Percentiles rank a stretch among this genome's conserved stretches.
Evolutionary conservation across 805 yeast species (phyloP).

Genomic region (Pichia ethanolica): DNA sequence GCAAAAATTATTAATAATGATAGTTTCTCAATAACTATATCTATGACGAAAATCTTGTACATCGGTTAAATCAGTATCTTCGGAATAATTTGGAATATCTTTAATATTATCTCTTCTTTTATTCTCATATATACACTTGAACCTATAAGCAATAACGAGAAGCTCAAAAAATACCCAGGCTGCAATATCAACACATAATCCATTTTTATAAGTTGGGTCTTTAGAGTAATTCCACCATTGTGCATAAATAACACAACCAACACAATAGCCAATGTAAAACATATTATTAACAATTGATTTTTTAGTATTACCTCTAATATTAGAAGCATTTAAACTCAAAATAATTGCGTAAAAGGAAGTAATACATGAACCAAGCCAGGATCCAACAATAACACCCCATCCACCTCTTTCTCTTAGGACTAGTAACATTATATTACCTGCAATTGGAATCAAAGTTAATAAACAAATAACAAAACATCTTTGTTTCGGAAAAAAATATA

Average conservation of each 20-base stretch:
- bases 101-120: constrained; percentile 16
- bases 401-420: constrained; percentile 11
- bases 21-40: constrained; percentile 14
- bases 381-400: constrained; percentile 18
- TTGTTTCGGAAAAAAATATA: constrained; percentile 18
- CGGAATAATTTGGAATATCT: constrained; percentile 15
- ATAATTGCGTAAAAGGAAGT: constrained; percentile 13
- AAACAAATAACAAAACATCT: constrained; percentile 15
- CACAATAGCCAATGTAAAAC: constrained; percentile 52
- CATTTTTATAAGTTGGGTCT: constrained; percentile 52
- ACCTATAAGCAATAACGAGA: constrained; percentile 21
- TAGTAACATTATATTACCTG: constrained; percentile 17
- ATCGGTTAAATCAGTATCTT: constrained; percentile 23
- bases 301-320: constrained; percentile 65
- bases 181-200: constrained; percentile 44
- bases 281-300: constrained; percentile 51
- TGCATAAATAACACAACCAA: constrained; percentile 62
- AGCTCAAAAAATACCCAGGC: constrained; percentile 27
- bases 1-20: too few species aligned
- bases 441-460: constrained; percentile 18
- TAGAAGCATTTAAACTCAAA: constrained; percentile 20
- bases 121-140: constrained; percentile 21
- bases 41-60: constrained; percentile 21
- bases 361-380: constrained; percentile 18
- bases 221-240: constrained; percentile 52